These are phyloP conservation scores for Penicillium angulare DNA, from an alignment of 495 filamentous ascomycete genomes.

Conservation along the genomic window DNA sequence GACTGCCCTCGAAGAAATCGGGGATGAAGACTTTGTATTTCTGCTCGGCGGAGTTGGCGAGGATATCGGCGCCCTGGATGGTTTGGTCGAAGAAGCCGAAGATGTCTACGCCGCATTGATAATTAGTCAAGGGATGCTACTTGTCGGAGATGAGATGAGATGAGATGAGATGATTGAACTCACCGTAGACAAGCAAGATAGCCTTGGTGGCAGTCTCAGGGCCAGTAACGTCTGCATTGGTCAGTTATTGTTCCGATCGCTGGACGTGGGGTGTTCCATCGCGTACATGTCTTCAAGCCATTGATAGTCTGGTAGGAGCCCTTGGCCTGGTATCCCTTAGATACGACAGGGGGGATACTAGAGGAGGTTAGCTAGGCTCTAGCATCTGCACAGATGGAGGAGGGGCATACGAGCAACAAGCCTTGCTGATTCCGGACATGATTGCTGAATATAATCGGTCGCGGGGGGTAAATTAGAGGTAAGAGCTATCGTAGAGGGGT, in stretches of 20 bases:
- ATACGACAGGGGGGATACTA: conserved; percentile 53
- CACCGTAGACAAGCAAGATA: conserved; percentile 54
- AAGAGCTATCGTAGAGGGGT: no score
- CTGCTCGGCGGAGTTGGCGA: conserved; percentile 44
- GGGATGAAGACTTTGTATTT: conserved; percentile 58
- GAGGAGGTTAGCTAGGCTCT: background rate
- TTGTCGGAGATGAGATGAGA: no score
- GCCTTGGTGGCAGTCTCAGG: conserved; percentile 50
- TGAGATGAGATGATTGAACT: no score
- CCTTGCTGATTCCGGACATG: conserved; percentile 50
- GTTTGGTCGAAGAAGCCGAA: conserved; percentile 58
- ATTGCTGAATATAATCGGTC: background rate
- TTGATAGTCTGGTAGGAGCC: conserved; percentile 60
- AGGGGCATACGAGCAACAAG: conserved; percentile 44
- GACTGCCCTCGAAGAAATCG: conserved; percentile 55
- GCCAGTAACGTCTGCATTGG: conserved; percentile 48
- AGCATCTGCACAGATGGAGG: background rate
- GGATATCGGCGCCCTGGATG: conserved; percentile 57
- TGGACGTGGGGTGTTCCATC: no score
- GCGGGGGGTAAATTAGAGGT: background rate
- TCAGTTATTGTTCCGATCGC: background rate
- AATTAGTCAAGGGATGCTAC: no score
- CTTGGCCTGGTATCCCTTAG: conserved; percentile 57
- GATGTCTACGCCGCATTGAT: conserved; percentile 49
- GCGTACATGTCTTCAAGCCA: conserved; percentile 61